These are phyloP conservation scores for Xylaria sp. DNA, from an alignment of 2,329 filamentous ascomycete genomes.

Conservation along the genomic window DNA sequence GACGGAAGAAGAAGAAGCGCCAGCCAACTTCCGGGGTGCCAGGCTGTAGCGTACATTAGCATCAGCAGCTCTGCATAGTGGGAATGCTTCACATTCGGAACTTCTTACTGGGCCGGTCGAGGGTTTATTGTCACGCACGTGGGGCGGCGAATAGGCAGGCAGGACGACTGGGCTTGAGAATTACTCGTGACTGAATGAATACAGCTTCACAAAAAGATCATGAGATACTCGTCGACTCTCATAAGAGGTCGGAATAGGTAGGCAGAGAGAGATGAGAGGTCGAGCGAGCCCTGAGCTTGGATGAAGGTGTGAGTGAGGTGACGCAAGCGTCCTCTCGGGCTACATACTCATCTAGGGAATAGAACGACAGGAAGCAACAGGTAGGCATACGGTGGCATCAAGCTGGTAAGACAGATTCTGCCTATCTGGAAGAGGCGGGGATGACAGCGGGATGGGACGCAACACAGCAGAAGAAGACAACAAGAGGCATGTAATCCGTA, in stretches of 20 bases:
- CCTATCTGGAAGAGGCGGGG: background rate
- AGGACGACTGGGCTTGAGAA: background rate
- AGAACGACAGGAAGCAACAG: background rate
- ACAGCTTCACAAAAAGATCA: background rate
- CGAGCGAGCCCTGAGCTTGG: background rate
- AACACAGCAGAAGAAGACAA: background rate
- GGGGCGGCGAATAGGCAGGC: slow-evolving; percentile 4
- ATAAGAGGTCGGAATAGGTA: background rate
- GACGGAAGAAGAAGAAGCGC: slow-evolving; percentile 6
- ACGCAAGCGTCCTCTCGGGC: slow-evolving; percentile 16
- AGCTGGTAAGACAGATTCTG: slow-evolving; percentile 13
- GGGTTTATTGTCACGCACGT: slow-evolving; percentile 3
- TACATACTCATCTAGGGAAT: background rate
- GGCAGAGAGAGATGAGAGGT: background rate
- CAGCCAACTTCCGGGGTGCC: slow-evolving; percentile 17
- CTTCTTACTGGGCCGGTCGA: slow-evolving; percentile 12
- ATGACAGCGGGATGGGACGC: slow-evolving; percentile 11
- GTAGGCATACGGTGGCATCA: background rate
- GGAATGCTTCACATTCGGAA: slow-evolving; percentile 6
- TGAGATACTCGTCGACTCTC: background rate
- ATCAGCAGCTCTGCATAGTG: slow-evolving; percentile 1
- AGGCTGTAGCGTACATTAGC: slow-evolving; percentile 9
- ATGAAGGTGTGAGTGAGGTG: background rate
- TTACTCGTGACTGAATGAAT: background rate
- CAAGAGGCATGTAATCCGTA: background rate